Evolutionary conservation across 805 yeast genomes (phyloP), one percentile per base, ranked within the genome.

Genomic region (Yamadazyma olivae): DNA sequence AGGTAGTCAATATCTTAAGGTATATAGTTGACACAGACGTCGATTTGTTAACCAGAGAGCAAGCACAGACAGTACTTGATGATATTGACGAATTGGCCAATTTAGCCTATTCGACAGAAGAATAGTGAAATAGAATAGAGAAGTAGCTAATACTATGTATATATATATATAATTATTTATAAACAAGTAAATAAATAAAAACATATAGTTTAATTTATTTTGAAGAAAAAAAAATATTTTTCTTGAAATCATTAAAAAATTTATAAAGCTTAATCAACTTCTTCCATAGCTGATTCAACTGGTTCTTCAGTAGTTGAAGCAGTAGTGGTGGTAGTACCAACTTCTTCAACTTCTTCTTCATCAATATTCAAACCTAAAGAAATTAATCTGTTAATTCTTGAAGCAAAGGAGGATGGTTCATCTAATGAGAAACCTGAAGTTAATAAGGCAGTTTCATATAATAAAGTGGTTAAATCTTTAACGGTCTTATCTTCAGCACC

Each of bases 401-500:
- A 71, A 56, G 99, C 98, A 61, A 93, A 93, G 38, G 96, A 82
- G 61, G 84, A 81, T 75, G 99, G 99, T 75, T 93, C 99, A 60
- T 93, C 99, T 64, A 93, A 81, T 52, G 97, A 74, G 90, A 93
- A 93, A 71, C 99, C 99, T 49, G 99, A 93, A 39, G 98, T 93
- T 66, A 93, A 79, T 67, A 93, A 76, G 42, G 99, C 99, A 58
- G 99, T 93, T 74, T 93, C 99, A 72, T 80, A 93, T 70, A 93
- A 75, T 69, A 93, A 77, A 52, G 93, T 87, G 50, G 99, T 93
- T 70, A 93, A 79, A 72, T 93, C 96, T 80, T 88, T 88, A 59
- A 93, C 98, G 47, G 96, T 90, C 77, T 95, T 86, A 76, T 95
- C 98, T 72, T 88, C 95, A 50, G 95, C 90, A 71, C 98, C 98